These are phyloP conservation scores for Boechera stricta DNA, from an alignment of 345 rosid genomes.

Conservation along the genomic window DNA sequence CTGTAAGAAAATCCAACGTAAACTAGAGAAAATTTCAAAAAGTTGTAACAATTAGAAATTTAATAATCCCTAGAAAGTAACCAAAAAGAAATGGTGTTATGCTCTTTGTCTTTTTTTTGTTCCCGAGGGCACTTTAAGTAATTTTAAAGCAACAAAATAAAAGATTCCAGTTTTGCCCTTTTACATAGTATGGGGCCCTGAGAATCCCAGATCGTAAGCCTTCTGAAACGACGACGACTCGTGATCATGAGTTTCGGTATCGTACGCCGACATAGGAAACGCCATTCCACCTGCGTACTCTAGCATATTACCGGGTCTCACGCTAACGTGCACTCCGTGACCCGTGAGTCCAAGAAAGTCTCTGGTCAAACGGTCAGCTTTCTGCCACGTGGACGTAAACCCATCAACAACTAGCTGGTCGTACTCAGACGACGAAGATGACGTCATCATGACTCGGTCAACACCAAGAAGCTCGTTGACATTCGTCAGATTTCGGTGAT, in stretches of 20 bases:
- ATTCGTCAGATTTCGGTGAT: slow-evolving; percentile 33
- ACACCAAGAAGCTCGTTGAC: slow-evolving; percentile 42
- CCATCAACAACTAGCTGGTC: slow-evolving; percentile 45
- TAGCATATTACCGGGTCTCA: slow-evolving; percentile 54
- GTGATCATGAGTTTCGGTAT: slow-evolving; percentile 45
- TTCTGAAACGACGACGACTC: slow-evolving; percentile 49
- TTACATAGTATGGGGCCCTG: slow-evolving; percentile 45
- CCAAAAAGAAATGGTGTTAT: slow-evolving; percentile 17
- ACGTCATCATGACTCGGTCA: slow-evolving; percentile 35
- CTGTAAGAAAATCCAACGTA: slow-evolving; percentile 4
- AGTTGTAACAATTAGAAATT: not conserved
- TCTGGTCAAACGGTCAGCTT: slow-evolving; percentile 68
- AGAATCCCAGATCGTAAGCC: slow-evolving; percentile 60
- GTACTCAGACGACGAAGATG: slow-evolving; percentile 45
- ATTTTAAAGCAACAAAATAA: slow-evolving; percentile 27
- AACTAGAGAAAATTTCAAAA: not conserved
- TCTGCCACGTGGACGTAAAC: slow-evolving; percentile 62
- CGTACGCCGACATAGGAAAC: slow-evolving; percentile 56
- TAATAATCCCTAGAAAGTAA: slow-evolving; percentile 20
- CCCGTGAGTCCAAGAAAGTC: slow-evolving; percentile 78
- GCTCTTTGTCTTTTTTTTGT: slow-evolving; percentile 26
- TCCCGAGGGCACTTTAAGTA: slow-evolving; percentile 16
- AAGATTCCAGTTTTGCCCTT: slow-evolving; percentile 35
- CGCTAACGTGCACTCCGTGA: slow-evolving; percentile 51
- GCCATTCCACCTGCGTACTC: slow-evolving; percentile 55